Conservation (phyloP, 345 rosid species). For the Citrus sinensis region DVS_A1.0 CM039163.1:24949501-24950000, state of each 20-base stretch:
- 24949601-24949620: background rate
- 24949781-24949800: constrained; percentile 68
- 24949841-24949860: background rate
- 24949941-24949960: constrained; percentile 79
- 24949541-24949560: background rate
- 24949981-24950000: constrained; percentile 52
- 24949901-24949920: constrained; percentile 53
- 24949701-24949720: background rate
- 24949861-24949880: background rate
- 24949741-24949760: constrained; percentile 47
- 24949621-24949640: too few relatives aligned
- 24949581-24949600: background rate
- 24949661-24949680: background rate
- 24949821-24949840: constrained; percentile 10
- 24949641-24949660: background rate
- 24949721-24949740: background rate
- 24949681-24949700: background rate
- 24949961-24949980: constrained; percentile 90
- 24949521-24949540: background rate
- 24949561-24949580: background rate
- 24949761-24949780: constrained; percentile 70
- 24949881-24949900: constrained; percentile 9
- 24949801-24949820: constrained; percentile 87
- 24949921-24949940: constrained; percentile 78
- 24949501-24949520: background rate